Conservation (phyloP, 768 basidiomycete species). For the Collybiopsis luxurians region DNA sequence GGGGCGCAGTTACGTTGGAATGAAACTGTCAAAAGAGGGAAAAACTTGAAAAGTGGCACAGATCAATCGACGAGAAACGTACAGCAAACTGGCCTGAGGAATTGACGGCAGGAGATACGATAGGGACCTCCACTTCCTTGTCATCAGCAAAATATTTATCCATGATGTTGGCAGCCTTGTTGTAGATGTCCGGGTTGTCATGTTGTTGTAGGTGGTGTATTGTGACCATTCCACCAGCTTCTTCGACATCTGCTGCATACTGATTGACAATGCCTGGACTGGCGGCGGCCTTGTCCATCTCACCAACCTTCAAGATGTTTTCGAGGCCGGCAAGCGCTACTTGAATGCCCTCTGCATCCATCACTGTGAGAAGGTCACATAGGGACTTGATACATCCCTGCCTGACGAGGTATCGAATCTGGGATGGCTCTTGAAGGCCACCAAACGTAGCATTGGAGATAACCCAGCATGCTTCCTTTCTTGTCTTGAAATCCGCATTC, state of each 20-base stretch:
- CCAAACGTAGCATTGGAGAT: conserved; percentile 99
- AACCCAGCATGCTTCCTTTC: conserved; percentile 99
- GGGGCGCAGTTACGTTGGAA: conserved; percentile 81
- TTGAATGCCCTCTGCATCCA: conserved; percentile 99
- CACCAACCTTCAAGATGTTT: conserved; percentile 97
- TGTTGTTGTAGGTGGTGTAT: conserved; percentile 99
- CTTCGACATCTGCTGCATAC: conserved; percentile 93
- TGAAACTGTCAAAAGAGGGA: conserved; percentile 61
- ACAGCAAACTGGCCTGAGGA: conserved; percentile 74
- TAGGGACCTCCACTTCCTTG: conserved; percentile 85
- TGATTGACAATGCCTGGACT: conserved; percentile 86
- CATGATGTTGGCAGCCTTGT: conserved; percentile 99
- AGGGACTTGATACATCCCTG: conserved; percentile 99
- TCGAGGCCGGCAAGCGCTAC: conserved; percentile 97
- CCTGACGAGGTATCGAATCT: conserved; percentile 96
- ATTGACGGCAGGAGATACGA: conserved; percentile 74
- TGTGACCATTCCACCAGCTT: conserved; percentile 98
- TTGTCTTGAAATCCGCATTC: conserved; percentile 98
- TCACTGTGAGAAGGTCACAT: conserved; percentile 93
- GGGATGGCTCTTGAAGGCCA: conserved; percentile 91
- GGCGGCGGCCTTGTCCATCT: conserved; percentile 83
- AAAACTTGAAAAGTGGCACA: conserved; percentile 9
- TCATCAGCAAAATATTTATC: conserved; percentile 99
- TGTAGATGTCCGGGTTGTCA: conserved; percentile 99
- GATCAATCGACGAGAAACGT: conserved; percentile 24